These are phyloP conservation scores for Agrostemma githago DNA, from an alignment of 148 eudicot species.

Conservation along the genomic window DNA sequence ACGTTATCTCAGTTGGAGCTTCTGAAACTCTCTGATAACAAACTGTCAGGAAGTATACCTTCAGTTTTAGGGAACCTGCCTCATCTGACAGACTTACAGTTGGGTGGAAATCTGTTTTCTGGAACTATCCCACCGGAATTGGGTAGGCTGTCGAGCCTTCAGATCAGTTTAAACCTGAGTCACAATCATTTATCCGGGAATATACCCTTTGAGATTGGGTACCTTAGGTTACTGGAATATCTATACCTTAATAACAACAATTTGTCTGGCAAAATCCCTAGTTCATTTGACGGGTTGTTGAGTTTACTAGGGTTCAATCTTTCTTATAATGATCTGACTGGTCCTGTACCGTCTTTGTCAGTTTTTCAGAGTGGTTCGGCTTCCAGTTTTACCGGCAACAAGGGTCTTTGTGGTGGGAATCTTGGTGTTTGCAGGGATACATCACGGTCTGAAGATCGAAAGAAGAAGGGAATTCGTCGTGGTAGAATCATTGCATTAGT, in stretches of 20 bases:
- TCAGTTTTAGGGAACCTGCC: slow-evolving; percentile 50
- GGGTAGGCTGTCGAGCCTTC: slow-evolving; percentile 63
- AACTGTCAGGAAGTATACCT: slow-evolving; percentile 57
- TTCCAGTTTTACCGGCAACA: slow-evolving; percentile 65
- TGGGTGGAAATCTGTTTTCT: slow-evolving; percentile 77
- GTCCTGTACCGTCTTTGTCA: slow-evolving; percentile 60
- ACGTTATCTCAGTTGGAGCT: slow-evolving; percentile 60
- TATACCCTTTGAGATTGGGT: slow-evolving; percentile 69
- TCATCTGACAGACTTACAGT: slow-evolving; percentile 66
- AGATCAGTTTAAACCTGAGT: slow-evolving; percentile 76
- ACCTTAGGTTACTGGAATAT: slow-evolving; percentile 63
- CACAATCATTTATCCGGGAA: slow-evolving; percentile 61
- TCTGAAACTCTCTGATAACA: slow-evolving; percentile 73
- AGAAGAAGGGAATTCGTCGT: slow-evolving; percentile 35
- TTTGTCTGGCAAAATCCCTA: slow-evolving; percentile 68
- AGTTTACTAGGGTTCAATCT: slow-evolving; percentile 70
- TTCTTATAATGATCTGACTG: slow-evolving; percentile 70
- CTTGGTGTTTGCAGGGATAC: slow-evolving; percentile 28
- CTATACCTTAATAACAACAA: slow-evolving; percentile 70
- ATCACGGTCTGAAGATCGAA: slow-evolving; percentile 20
- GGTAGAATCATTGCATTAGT: slow-evolving; percentile 47
- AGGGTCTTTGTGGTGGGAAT: slow-evolving; percentile 45
- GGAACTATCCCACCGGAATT: slow-evolving; percentile 69
- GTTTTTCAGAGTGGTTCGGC: slow-evolving; percentile 42
- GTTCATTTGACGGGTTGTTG: slow-evolving; percentile 46